Evolutionary conservation across 2,329 filamentous ascomycete genomes (phyloP).

Genomic region (Claviceps fusiformis): DNA sequence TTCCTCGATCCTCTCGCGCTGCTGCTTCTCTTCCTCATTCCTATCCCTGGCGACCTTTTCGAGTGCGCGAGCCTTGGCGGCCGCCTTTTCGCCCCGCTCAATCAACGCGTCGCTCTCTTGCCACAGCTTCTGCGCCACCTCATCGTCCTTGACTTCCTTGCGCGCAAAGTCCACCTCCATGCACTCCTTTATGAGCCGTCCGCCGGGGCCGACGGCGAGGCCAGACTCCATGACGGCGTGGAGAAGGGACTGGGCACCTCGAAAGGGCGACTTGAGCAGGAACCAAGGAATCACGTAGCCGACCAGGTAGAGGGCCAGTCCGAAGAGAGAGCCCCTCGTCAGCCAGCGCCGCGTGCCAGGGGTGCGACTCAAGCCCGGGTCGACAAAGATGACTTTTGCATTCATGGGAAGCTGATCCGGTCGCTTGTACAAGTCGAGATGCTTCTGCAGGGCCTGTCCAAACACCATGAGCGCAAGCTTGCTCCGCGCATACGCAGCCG

Average conservation of each 20-base stretch:
- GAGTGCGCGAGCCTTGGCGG: slow-evolving; percentile 41
- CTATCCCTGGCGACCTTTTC: slow-evolving; percentile 26
- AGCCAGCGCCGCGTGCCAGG: slow-evolving; percentile 81
- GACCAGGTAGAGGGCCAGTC: slow-evolving; percentile 61
- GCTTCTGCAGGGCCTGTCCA: slow-evolving; percentile 81
- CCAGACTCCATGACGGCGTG: slow-evolving; percentile 72
- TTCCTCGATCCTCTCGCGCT: slow-evolving; percentile 19
- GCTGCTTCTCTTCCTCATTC: slow-evolving; percentile 19
- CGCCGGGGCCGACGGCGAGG: slow-evolving; percentile 51
- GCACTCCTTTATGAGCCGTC: slow-evolving; percentile 79
- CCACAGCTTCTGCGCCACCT: slow-evolving; percentile 75
- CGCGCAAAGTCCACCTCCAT: slow-evolving; percentile 58
- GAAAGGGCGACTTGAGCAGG: slow-evolving; percentile 67
- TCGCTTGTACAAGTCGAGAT: slow-evolving; percentile 69
- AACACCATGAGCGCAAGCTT: slow-evolving; percentile 80
- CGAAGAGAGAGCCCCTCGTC: slow-evolving; percentile 69
- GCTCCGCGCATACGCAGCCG: slow-evolving; percentile 48
- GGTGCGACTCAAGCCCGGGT: slow-evolving; percentile 74
- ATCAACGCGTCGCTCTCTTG: slow-evolving; percentile 76
- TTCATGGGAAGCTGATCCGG: slow-evolving; percentile 76
- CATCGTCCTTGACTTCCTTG: slow-evolving; percentile 64
- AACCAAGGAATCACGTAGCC: slow-evolving; percentile 78
- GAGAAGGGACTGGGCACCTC: slow-evolving; percentile 78
- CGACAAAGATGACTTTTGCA: slow-evolving; percentile 70
- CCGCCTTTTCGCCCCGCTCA: slow-evolving; percentile 66